Base-by-base conservation (phyloP, 2,329 filamentous ascomycete species). In the Fusarium chlamydosporum region DNA sequence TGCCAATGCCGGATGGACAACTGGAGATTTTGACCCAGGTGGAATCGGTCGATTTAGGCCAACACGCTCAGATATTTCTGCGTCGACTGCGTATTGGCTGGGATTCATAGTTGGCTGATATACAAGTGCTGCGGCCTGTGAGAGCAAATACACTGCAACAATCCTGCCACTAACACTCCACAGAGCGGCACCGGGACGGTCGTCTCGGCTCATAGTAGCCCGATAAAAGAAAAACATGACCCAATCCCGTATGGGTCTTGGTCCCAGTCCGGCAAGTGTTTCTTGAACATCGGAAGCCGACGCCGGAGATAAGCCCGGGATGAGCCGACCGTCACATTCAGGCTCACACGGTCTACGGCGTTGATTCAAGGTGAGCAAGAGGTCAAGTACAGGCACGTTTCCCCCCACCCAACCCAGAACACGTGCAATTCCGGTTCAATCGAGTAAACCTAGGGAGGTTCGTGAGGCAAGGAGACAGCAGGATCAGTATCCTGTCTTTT, bases 181-280 rank as follows among this genome's bases (percentile, higher is more conserved):
- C 6, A 27, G n/a, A 50, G 34, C 35, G 48, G 43, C n/a, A 31
- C n/a, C 40, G 29, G 50, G 15, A 37, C 50, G 40, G 48, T 35
- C 52, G 58, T 27, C 42, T 69, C 66, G 66, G 66, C 40, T 53
- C 51, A 33, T n/a, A 37, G 67, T 67, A 66, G 26, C 51, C 66
- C 66, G 66, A 70, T 20, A 40, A 41, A 37, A 40, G 33, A 29
- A 38, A 46, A 27, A 23, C 20, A 20, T 54, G 42, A 18, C 52
- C 48, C 54, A 68, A 37, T 47, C 37, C 53, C 20, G 26, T 31
- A 40, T 43, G 13, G 29, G 37, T 23, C 15, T 29, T 27, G 42
- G 50, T 37, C 37, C 60, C 31, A 64, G 60, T 46, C 33, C 50
- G 46, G 62, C 31, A 48, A 43, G 18, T 51, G 31, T 23, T 23